Evolutionary conservation across 306 rosid species (phyloP), one percentile per base, ranked within the genome.

Genomic region (Prunus salicina): DNA sequence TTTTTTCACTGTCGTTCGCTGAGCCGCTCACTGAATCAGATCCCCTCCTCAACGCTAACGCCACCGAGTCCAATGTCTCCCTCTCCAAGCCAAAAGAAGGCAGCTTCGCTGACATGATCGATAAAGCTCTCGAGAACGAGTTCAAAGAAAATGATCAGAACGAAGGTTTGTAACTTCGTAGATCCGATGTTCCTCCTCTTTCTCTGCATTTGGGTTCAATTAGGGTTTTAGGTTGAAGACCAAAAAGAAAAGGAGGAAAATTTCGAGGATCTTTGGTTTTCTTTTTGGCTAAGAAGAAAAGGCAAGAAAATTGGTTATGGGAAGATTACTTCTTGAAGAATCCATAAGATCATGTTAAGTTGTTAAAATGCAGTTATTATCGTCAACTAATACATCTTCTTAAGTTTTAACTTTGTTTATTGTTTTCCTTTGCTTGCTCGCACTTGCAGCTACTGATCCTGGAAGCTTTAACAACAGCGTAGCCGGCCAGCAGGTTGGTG

Each of bases 391-490:
- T 68, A 12, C 25, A 16, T 53, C 15, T 16, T 63, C 63, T 32
- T 63, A 20, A 32, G 13, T 76, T 24, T 7, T 58, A 58, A 67
- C 22, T n/a, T 2, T 1, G 5, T 63, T 34, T 73, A 11, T 67
- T 46, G 12, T 12, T 32, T 57, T 67, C 12, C 47, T 64, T 25
- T 58, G 65, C 30, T 74, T 16, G 55, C 49, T 83, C 32, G 41
- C 72, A 43, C 71, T 71, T 43, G 85, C 88, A 92, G 98, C 77
- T 52, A 75, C 89, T 64, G 99, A 96, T 85, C 84, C 96, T 16
- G 97, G 98, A 76, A 77, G 99, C 73, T 96, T 96, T 78, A 96
- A 92, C 86, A 92, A 96, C 91, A 96, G 98, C 78, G 98, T 96
- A 20, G 92, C 97, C n/a, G 99, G 88, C 81, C 94, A 96, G 76